phyloP scores from a whole-genome alignment of 2,329 filamentous ascomycete genomes.

The Botrytis byssoidea region DNA sequence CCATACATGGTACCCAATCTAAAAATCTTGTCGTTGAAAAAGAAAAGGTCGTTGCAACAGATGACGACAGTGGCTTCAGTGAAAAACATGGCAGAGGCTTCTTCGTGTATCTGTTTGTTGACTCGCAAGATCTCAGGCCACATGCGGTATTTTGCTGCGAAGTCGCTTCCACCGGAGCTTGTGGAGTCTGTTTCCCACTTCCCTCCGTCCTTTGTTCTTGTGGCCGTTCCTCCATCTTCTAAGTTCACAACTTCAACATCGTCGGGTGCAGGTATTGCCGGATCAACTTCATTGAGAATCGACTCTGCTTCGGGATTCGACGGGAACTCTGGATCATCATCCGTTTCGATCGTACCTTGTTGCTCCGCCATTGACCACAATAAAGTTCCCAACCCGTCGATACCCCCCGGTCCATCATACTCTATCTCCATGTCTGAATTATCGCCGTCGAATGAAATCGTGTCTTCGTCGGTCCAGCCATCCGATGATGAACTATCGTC shows the following conservation, averaged over 20 bases:
- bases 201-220: neutral
- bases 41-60: slow-evolving; percentile 26
- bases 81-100: slow-evolving; percentile 25
- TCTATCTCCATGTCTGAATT: slow-evolving; percentile 8
- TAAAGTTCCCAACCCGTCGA: neutral
- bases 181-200: neutral
- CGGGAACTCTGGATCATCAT: neutral
- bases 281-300: neutral
- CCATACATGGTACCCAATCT: slow-evolving; percentile 13
- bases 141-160: slow-evolving; percentile 14
- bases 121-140: slow-evolving; percentile 23
- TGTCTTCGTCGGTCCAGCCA: slow-evolving; percentile 17
- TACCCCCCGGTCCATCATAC: neutral
- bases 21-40: slow-evolving; percentile 15
- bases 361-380: neutral
- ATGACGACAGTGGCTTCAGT: slow-evolving; percentile 23
- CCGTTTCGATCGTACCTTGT: too few relatives aligned
- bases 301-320: slow-evolving; percentile 10
- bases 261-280: neutral
- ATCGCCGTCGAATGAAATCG: slow-evolving; percentile 3
- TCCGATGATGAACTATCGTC: neutral
- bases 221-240: slow-evolving; percentile 1
- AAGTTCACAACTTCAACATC: neutral
- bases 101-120: slow-evolving; percentile 25
- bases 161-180: neutral